Conservation (phyloP, 805 yeast species). For the Kodamaea nitidulidarum region DNA sequence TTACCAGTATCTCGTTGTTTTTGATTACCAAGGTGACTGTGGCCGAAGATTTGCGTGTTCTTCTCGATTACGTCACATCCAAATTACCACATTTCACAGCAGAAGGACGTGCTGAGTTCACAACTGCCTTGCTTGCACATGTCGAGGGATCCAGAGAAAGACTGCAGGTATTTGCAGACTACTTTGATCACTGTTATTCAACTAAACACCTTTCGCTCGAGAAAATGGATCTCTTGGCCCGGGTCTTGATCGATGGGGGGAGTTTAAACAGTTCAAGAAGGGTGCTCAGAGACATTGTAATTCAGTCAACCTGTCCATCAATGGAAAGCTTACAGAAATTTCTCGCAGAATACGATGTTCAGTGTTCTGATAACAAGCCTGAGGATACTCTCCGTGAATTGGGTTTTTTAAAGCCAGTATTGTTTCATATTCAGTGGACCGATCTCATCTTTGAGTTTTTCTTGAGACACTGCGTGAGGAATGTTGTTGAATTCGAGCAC, state of each 20-base stretch:
- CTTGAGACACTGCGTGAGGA: constrained; percentile 18
- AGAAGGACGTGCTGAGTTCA: constrained; percentile 11
- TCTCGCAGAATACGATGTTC: constrained; percentile 14
- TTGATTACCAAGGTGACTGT: neutral
- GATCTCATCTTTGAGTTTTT: constrained; percentile 19
- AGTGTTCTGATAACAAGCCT: constrained; percentile 7
- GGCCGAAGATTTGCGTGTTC: constrained; percentile 5
- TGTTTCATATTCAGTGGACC: constrained; percentile 23
- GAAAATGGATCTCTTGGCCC: constrained; percentile 1
- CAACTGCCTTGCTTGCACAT: constrained; percentile 5
- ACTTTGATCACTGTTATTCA: neutral
- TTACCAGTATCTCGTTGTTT: constrained; percentile 3
- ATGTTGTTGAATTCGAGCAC: constrained; percentile 25
- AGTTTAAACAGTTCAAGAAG: constrained; percentile 1
- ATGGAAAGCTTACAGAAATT: constrained; percentile 18
- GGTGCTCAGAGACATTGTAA: constrained; percentile 1
- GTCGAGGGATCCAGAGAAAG: constrained; percentile 1
- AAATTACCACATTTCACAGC: constrained; percentile 2
- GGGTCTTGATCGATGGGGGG: constrained; percentile 7
- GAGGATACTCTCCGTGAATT: constrained; percentile 19
- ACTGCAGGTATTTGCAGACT: constrained; percentile 6
- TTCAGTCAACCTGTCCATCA: constrained; percentile 20
- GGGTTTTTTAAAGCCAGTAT: constrained; percentile 21
- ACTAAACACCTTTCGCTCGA: neutral
- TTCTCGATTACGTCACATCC: constrained; percentile 4